phyloP scores from a whole-genome alignment of 345 rosid species.

The Murraya paniculata region DNA sequence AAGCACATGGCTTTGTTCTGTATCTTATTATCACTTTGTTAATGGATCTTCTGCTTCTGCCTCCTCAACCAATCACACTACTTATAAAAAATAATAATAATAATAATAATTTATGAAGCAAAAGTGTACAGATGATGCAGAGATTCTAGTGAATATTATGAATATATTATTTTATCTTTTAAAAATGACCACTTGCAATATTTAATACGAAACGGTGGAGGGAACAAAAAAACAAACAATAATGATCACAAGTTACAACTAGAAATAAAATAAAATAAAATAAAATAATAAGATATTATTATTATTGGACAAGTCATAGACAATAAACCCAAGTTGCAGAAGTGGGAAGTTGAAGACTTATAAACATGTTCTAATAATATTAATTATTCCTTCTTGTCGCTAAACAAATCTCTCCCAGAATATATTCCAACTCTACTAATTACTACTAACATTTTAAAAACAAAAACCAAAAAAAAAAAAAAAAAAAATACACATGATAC shows the following conservation, averaged over 20 bases:
- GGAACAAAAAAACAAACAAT: not conserved
- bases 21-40: slow-evolving; percentile 23
- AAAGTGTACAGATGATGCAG: not conserved
- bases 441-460: not conserved
- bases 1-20: slow-evolving; percentile 30
- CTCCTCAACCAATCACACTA: slow-evolving; percentile 22
- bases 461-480: not conserved
- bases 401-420: slow-evolving; percentile 19
- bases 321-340: slow-evolving; percentile 8
- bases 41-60: slow-evolving; percentile 26
- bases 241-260: not conserved
- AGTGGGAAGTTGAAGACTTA: slow-evolving; percentile 13
- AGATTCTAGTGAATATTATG: slow-evolving; percentile 14
- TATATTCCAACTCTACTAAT: slow-evolving; percentile 1
- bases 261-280: not conserved
- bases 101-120: not conserved
- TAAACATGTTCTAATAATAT: slow-evolving; percentile 18
- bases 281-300: slow-evolving; percentile 8
- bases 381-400: slow-evolving; percentile 14
- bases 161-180: not conserved
- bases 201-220: not conserved
- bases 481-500: slow-evolving; percentile 14
- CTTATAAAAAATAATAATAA: not conserved
- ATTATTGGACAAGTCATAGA: slow-evolving; percentile 19
- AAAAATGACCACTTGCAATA: not conserved